These are phyloP conservation scores for Nigrospora sphaerica DNA, from an alignment of 2,329 filamentous ascomycete species.

Conservation along the genomic window DNA sequence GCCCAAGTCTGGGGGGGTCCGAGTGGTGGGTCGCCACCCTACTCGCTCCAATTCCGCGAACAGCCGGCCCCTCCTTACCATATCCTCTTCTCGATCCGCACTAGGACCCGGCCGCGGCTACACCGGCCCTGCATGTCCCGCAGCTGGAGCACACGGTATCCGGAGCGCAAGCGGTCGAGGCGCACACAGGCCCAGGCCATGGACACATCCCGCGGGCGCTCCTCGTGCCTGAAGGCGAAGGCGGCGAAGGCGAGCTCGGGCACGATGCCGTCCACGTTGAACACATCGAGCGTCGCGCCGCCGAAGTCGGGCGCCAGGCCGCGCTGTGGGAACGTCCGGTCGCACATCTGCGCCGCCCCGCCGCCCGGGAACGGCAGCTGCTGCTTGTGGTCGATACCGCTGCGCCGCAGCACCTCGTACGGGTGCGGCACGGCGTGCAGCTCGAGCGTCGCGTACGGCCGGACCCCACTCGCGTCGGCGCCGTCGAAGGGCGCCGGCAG, in stretches of 20 bases:
- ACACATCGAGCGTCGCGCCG: slow-evolving; percentile 31
- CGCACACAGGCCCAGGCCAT: not conserved
- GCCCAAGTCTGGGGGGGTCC: too few relatives aligned
- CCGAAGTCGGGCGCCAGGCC: slow-evolving; percentile 57
- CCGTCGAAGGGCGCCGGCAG: not conserved
- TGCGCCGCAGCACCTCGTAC: slow-evolving; percentile 10
- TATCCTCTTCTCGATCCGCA: slow-evolving; percentile 57
- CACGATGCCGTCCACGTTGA: not conserved
- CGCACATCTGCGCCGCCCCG: too few relatives aligned
- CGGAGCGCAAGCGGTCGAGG: slow-evolving; percentile 62
- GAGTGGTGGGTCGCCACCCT: too few relatives aligned
- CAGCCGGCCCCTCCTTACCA: too few relatives aligned
- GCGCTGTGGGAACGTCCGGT: slow-evolving; percentile 46
- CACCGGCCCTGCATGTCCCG: slow-evolving; percentile 59
- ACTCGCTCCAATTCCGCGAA: too few relatives aligned
- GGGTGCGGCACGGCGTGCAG: slow-evolving; percentile 61
- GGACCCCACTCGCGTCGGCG: slow-evolving; percentile 38
- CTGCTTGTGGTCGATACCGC: slow-evolving; percentile 28
- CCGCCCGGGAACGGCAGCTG: too few relatives aligned
- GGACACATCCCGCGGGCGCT: not conserved
- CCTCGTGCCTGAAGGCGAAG: not conserved
- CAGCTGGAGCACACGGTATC: slow-evolving; percentile 71
- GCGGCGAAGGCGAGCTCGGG: not conserved
- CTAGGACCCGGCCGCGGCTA: slow-evolving; percentile 62
- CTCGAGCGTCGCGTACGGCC: slow-evolving; percentile 77